These are phyloP conservation scores for Stagonosporopsis tanaceti DNA, from an alignment of 2,329 filamentous ascomycete species.

Conservation along the genomic window DNA sequence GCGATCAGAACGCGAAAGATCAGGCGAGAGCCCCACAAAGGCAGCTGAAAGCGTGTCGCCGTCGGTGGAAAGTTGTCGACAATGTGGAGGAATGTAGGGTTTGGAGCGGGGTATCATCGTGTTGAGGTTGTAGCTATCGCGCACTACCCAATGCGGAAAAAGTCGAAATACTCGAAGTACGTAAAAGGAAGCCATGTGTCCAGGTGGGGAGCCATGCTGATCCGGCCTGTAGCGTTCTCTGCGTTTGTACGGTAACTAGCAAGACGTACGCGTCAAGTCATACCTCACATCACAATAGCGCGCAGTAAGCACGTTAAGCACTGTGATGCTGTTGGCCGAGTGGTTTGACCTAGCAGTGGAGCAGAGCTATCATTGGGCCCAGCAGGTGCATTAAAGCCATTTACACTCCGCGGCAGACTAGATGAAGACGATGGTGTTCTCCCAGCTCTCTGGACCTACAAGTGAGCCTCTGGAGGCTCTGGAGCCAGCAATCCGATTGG, in stretches of 20 bases:
- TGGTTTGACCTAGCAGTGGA: neutral
- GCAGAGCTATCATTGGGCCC: neutral
- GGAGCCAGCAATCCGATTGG: neutral
- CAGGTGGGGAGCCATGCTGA: neutral
- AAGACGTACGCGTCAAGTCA: constrained; percentile 7
- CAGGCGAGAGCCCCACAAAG: constrained; percentile 1
- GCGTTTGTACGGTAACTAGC: neutral
- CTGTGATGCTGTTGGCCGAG: constrained; percentile 2
- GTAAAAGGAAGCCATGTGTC: neutral
- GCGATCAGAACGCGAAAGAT: neutral
- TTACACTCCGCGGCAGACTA: constrained; percentile 1
- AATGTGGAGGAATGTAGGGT: constrained; percentile 3
- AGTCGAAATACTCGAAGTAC: neutral
- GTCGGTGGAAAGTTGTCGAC: neutral
- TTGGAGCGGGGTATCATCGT: constrained; percentile 5
- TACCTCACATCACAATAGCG: neutral
- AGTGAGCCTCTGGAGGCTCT: neutral
- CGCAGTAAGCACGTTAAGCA: constrained; percentile 5
- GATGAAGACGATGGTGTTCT: neutral
- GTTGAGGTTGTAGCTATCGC: constrained; percentile 16
- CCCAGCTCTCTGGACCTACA: neutral
- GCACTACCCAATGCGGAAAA: constrained; percentile 16
- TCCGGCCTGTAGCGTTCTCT: neutral
- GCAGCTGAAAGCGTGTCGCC: neutral
- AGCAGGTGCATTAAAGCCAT: neutral